Percentiles rank a stretch among this genome's conserved stretches.
phyloP scores from a whole-genome alignment of 2,329 filamentous ascomycete species.

The Eutypella sp. region DNA sequence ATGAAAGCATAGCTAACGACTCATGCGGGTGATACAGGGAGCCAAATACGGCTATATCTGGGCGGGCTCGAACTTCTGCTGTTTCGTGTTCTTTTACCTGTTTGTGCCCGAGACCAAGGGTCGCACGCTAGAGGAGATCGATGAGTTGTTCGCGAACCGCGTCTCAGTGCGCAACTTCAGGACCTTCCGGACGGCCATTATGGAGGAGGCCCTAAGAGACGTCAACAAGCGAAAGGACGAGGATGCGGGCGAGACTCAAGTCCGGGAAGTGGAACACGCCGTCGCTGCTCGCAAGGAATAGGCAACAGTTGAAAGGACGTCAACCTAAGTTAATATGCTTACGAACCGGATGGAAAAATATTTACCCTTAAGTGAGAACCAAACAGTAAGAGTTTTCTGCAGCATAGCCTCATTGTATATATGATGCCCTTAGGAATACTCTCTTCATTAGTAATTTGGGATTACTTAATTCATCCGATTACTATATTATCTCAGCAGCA shows the following conservation, averaged over 20 bases:
- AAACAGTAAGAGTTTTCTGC: no score
- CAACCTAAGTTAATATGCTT: no score
- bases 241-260: constrained; percentile 2
- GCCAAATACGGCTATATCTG: constrained; percentile 41
- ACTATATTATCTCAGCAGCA: no score
- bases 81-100: constrained; percentile 24
- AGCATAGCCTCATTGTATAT: no score
- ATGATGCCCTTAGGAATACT: no score
- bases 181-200: constrained; percentile 19
- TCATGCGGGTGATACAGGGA: constrained; percentile 22
- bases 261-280: neutral
- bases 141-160: constrained; percentile 24
- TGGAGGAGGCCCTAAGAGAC: constrained; percentile 19
- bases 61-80: constrained; percentile 26
- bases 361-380: no score
- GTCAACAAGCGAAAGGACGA: constrained; percentile 4
- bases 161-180: constrained; percentile 23
- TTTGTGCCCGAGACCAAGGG: constrained; percentile 26
- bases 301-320: no score
- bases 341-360: no score
- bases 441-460: no score
- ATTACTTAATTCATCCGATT: no score
- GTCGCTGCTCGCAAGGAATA: neutral
- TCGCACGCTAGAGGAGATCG: constrained; percentile 24
- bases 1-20: neutral